Percentiles rank a stretch among this genome's conserved stretches.
Evolutionary conservation across 2,329 filamentous ascomycete species (phyloP).

Genomic region (Lasiodiplodia gonubiensis): DNA sequence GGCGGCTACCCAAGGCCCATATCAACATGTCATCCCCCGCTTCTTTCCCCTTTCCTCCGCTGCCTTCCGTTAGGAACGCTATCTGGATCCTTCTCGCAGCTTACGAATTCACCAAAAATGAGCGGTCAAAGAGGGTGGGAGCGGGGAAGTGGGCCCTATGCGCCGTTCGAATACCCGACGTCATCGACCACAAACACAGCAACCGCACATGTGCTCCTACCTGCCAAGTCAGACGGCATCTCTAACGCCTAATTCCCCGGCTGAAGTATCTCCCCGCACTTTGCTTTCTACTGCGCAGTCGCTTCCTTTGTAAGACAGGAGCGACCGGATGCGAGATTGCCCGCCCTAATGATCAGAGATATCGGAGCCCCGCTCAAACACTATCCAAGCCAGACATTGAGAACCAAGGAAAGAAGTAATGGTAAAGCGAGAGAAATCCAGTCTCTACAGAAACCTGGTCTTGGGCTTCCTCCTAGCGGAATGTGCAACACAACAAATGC

Average conservation of each 20-base stretch:
- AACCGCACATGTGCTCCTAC: no score
- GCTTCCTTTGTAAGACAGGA: background rate
- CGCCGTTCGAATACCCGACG: background rate
- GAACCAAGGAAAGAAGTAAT: no score
- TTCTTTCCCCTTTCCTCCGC: background rate
- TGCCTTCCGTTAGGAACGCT: background rate
- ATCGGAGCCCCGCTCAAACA: background rate
- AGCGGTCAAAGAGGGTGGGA: background rate
- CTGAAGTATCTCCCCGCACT: background rate
- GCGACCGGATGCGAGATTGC: background rate
- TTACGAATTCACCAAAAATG: background rate
- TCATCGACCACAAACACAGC: background rate
- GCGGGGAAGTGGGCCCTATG: background rate
- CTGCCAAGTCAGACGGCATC: no score
- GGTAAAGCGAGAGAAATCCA: no score
- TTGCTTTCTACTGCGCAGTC: background rate
- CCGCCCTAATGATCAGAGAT: background rate
- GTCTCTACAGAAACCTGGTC: no score
- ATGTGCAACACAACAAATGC: no score
- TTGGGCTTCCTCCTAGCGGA: no score
- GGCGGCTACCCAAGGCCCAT: slow-evolving; percentile 11
- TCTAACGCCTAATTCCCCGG: background rate
- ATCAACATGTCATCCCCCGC: slow-evolving; percentile 2
- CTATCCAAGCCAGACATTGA: no score
- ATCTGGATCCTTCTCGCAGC: background rate